Base-by-base conservation (phyloP, 495 filamentous ascomycete genomes). In the Talaromyces liani region DNA sequence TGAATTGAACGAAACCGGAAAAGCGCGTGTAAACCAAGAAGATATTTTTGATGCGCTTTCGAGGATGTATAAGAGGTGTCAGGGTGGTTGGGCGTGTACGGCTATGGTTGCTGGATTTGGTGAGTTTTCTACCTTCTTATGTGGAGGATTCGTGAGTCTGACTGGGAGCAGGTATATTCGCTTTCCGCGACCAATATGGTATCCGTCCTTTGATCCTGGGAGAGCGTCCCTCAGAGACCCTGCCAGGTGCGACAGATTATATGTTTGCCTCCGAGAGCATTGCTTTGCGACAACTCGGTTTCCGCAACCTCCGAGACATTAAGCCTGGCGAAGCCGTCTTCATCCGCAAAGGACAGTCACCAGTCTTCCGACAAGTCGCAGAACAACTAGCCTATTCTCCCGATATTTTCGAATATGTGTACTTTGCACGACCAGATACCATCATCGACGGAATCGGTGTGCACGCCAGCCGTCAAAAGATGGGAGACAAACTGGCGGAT, bases 191-290 rank as follows among this genome's bases (percentile, higher is more conserved):
- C 74, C 80, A 86, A 7, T 86, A 93, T 67, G 94, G 93, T 66
- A 98, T 98, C 65, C 88, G 94, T 33, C 94, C 94, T 0, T 81
- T 98, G 59, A 83, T 92, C 47, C 79, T 97, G 5, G 94, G 94
- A 53, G 88, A 85, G 66, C 84, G 90, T 47, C 82, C 84, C 3
- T 89, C 88, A 0, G 82, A 85, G 0, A 64, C 56, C 36, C 41
- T 59, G 1, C 41, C 54, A 31, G 63, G 57, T 16, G 89, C 88
- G 22, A 90, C 71, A 60, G 94, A 98, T 76, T 98, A 97, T 77
- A 95, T 98, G 90, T 87, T 98, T 80, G 91, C 94, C 0, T 97
- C 92, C n/a, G 94, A 98, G 75, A 94, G 90, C 34, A 90, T 98
- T 64, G 94, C 94, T 57, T 79, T 98, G 49, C 84, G 87, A 61